phyloP scores from a whole-genome alignment of 768 basidiomycete genomes.

The Holtermannia corniformis region DNA sequence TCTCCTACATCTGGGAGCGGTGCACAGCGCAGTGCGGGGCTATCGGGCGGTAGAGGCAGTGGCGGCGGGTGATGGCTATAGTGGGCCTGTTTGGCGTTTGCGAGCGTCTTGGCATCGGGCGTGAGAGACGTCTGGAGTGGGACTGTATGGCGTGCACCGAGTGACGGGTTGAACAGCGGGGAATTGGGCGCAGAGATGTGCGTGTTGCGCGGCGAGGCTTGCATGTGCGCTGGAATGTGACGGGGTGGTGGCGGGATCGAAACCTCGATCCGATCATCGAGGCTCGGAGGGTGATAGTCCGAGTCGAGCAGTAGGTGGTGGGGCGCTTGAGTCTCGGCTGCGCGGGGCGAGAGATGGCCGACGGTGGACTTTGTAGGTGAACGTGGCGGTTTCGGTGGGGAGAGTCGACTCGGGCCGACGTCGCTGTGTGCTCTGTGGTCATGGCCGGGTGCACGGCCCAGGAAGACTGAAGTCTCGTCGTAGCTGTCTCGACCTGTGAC shows the following conservation, averaged over 20 bases:
- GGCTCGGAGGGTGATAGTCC: background rate
- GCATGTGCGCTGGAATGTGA: background rate
- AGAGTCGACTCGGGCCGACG: too few relatives aligned
- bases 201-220: background rate
- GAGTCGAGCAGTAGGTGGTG: background rate
- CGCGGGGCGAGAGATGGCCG: too few relatives aligned
- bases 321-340: background rate
- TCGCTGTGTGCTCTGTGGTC: too few relatives aligned
- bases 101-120: background rate
- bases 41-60: slow-evolving; percentile 10
- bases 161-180: background rate
- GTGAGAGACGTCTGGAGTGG: background rate
- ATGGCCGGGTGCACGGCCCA: too few relatives aligned
- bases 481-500: background rate
- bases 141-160: background rate
- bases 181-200: background rate
- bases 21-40: slow-evolving; percentile 14
- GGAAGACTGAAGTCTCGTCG: background rate
- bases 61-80: slow-evolving; percentile 5
- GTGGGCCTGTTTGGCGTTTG: background rate
- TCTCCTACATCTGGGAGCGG: slow-evolving; percentile 14
- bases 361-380: background rate
- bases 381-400: too few relatives aligned
- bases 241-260: too few relatives aligned
- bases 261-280: background rate